Conservation (phyloP, 257 asterid species). For the Solanum megistacrolobum region DNA sequence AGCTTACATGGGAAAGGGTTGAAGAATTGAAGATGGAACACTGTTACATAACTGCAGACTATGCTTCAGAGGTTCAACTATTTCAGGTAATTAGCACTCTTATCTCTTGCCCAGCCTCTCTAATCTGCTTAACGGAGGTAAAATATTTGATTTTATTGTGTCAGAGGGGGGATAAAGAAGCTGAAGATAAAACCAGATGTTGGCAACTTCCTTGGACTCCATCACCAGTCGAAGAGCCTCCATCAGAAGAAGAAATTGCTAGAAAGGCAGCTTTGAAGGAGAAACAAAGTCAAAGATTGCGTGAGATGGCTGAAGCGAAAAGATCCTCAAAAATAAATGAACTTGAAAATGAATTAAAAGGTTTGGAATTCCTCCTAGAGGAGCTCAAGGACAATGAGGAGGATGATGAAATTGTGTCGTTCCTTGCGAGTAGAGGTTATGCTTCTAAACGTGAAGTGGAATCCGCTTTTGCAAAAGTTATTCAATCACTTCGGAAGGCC, state of each 20-base stretch:
- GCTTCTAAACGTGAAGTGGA: conserved; percentile 67
- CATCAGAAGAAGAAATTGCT: conserved; percentile 96
- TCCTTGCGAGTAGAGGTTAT: conserved; percentile 53
- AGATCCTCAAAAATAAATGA: conserved; percentile 77
- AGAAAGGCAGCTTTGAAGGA: conserved; percentile 95
- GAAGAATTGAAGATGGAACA: conserved; percentile 98
- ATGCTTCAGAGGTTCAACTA: conserved; percentile 60
- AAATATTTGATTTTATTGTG: conserved; percentile 1
- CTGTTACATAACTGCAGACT: conserved; percentile 79
- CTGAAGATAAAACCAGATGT: conserved; percentile 71
- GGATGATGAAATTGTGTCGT: conserved; percentile 45
- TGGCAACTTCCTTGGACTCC: conserved; percentile 99
- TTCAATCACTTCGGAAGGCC: conserved; percentile 79
- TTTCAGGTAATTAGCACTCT: conserved; percentile 56
- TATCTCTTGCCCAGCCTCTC: conserved; percentile 1
- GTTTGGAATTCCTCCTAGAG: conserved; percentile 64
- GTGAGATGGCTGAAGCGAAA: conserved; percentile 99
- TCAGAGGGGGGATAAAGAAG: conserved; percentile 76
- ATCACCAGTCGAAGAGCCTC: conserved; percentile 70
- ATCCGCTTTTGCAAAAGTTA: conserved; percentile 59
- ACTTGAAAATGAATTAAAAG: conserved; percentile 79
- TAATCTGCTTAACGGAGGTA: background rate
- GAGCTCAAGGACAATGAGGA: conserved; percentile 50
- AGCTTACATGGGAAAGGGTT: conserved; percentile 93
- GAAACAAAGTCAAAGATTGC: conserved; percentile 93